These are phyloP conservation scores for Coemansia sp. DNA, from an alignment of 192 early-diverging fungal genomes.

Conservation along the genomic window DNA sequence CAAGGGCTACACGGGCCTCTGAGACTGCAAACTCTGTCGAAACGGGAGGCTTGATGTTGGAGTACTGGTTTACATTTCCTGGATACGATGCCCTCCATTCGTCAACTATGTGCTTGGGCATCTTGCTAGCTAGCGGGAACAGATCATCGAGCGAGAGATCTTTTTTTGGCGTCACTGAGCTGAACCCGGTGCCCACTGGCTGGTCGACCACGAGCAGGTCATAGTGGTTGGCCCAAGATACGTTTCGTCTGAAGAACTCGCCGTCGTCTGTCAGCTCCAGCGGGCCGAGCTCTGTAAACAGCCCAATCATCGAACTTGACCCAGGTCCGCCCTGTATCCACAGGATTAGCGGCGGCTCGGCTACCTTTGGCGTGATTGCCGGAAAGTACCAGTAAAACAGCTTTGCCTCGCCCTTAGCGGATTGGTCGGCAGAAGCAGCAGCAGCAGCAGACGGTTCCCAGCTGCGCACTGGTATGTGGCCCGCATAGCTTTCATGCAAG, in stretches of 20 bases:
- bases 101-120: slow-evolving; percentile 22
- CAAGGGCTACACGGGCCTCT: slow-evolving; percentile 20
- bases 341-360: slow-evolving; percentile 69
- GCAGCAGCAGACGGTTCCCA: slow-evolving; percentile 46
- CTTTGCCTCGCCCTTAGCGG: slow-evolving; percentile 39
- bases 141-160: slow-evolving; percentile 46
- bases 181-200: slow-evolving; percentile 78
- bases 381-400: slow-evolving; percentile 85
- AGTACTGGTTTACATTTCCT: slow-evolving; percentile 25
- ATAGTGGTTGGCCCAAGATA: slow-evolving; percentile 72
- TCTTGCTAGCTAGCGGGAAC: slow-evolving; percentile 31
- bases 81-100: slow-evolving; percentile 40
- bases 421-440: slow-evolving; percentile 1
- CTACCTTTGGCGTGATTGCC: slow-evolving; percentile 60
- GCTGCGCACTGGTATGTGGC: slow-evolving; percentile 60
- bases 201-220: slow-evolving; percentile 80
- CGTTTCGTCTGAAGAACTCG: slow-evolving; percentile 55
- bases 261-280: slow-evolving; percentile 62
- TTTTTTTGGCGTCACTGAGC: slow-evolving; percentile 41
- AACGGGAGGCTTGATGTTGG: slow-evolving; percentile 36
- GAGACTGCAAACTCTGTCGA: slow-evolving; percentile 26
- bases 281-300: slow-evolving; percentile 78
- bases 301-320: slow-evolving; percentile 77
- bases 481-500: slow-evolving; percentile 62
- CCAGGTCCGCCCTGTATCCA: slow-evolving; percentile 88